Base-by-base conservation (phyloP, 768 basidiomycete species). In the Rossbeevera mucosa region DNA sequence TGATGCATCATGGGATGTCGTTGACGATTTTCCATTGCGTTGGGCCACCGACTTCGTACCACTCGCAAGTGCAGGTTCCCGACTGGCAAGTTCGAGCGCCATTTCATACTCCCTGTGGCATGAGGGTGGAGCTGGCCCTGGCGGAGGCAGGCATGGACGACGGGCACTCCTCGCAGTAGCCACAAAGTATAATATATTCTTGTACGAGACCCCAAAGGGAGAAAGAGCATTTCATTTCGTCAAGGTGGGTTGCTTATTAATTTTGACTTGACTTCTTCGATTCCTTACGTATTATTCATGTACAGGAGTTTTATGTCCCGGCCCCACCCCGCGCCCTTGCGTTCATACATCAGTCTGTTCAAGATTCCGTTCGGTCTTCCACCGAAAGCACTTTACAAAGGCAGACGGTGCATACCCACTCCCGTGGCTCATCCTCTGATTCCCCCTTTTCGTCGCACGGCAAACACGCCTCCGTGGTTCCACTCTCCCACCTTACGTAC, bases 41-140 rank as follows among this genome's bases (percentile, higher is more conserved):
- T 93, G 91, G 91, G 88, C 89, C n/a, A 86, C 85, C 0, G 91
- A 93, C 65, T 92, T 80, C 62, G 86, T 89, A 2, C 83, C 88
- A 0, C 77, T 93, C n/a, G 88, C 88, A 5, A 69, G 78, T 2
- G 67, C 77, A 22, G 81, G 85, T 3, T 87, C 88, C 22, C 76
- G 88, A 42, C 69, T 91, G 41, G 70, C 75, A 24, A 79, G 76
- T 51, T 59, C 75, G 2, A 79, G 81, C 3, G 82, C 89, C 13
- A 60, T 81, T 21, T 82, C 78, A 4, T 93, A 86, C 63, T 80
- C 86, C 8, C 69, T 90, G 3, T 89, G 83, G 83, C 74, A 73
- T 30, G 80, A 86, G 28, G 81, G 83, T 3, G 75, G 46, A 63
- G 71, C 50, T 67, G 75, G 46, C 59, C 72, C 62, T 62, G 80